Percentiles rank a stretch among this genome's conserved stretches.
phyloP scores from a whole-genome alignment of 1,284 basidiomycete species.

The Cutaneotrichosporon curvatum region DNA sequence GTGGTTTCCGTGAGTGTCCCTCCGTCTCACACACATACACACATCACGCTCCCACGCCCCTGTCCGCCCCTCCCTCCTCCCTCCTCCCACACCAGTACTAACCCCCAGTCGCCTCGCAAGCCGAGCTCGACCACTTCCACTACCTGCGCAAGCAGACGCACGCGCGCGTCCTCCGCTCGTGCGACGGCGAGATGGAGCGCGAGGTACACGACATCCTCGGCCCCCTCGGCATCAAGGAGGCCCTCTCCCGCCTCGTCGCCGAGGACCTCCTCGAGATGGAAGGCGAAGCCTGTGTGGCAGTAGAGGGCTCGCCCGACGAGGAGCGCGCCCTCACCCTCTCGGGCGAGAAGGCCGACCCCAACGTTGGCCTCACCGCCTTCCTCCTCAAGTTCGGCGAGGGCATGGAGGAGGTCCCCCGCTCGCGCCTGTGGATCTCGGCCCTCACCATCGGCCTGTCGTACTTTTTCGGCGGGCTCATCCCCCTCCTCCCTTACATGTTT shows the following conservation, averaged over 20 bases:
- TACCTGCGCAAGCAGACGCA: slow-evolving; percentile 68
- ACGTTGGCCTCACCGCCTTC: slow-evolving; percentile 77
- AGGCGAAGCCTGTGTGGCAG: slow-evolving; percentile 30
- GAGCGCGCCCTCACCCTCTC: slow-evolving; percentile 57
- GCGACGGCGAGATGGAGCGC: slow-evolving; percentile 89
- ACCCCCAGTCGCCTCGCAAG: slow-evolving; percentile 69
- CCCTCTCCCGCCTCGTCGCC: slow-evolving; percentile 70
- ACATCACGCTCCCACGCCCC: background rate
- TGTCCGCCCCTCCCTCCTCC: background rate
- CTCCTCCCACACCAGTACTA: background rate
- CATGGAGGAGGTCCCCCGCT: slow-evolving; percentile 73
- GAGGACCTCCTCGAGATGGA: slow-evolving; percentile 65
- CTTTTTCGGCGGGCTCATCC: slow-evolving; percentile 69
- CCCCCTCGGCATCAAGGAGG: slow-evolving; percentile 78
- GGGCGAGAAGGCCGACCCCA: slow-evolving; percentile 37
- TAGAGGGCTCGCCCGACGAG: slow-evolving; percentile 52
- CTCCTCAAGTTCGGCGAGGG: slow-evolving; percentile 88
- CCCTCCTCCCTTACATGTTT: slow-evolving; percentile 86
- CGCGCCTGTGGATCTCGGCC: slow-evolving; percentile 68
- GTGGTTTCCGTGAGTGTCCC: slow-evolving; percentile 62
- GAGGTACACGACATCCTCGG: slow-evolving; percentile 84
- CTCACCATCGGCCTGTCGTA: slow-evolving; percentile 87
- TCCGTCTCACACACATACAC: no score
- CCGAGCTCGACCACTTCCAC: slow-evolving; percentile 88
- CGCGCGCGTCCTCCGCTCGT: slow-evolving; percentile 76